Evolutionary conservation across 208 protist genomes (phyloP).

Genomic region (Acanthamoeba sp.): DNA sequence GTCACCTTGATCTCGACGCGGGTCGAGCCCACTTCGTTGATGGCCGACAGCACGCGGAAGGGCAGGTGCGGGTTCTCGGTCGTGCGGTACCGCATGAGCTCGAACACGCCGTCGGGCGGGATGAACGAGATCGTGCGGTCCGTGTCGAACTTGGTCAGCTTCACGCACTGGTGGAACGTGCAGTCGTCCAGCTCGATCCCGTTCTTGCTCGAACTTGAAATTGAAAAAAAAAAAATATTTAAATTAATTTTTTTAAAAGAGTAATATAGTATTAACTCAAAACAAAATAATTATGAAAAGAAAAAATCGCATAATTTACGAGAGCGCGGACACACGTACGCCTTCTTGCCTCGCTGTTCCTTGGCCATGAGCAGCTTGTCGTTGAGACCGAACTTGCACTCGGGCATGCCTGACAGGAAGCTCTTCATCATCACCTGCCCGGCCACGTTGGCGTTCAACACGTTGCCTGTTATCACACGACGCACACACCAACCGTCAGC

Average conservation of each 20-base stretch:
- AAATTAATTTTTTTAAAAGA: too few species aligned
- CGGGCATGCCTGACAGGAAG: slow-evolving; percentile 98
- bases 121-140: slow-evolving; percentile 92
- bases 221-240: too few species aligned
- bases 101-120: slow-evolving; percentile 98
- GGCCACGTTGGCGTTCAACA: slow-evolving; percentile 95
- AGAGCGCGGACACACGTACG: neutral
- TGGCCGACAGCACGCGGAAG: slow-evolving; percentile 94
- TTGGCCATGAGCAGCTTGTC: slow-evolving; percentile 94
- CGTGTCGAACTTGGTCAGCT: slow-evolving; percentile 96
- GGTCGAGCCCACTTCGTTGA: slow-evolving; percentile 93
- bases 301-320: too few species aligned
- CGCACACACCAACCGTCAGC: neutral
- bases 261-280: too few species aligned
- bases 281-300: too few species aligned
- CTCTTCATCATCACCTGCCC: slow-evolving; percentile 97
- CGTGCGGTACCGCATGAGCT: slow-evolving; percentile 97
- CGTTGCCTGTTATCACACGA: slow-evolving; percentile 84
- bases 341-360: neutral
- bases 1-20: slow-evolving; percentile 79
- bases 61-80: slow-evolving; percentile 95
- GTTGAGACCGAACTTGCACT: slow-evolving; percentile 98
- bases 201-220: slow-evolving; percentile 40
- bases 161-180: slow-evolving; percentile 98
- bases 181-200: slow-evolving; percentile 93